Evolutionary conservation across 2,329 filamentous ascomycete genomes (phyloP).

Genomic region (Aspergillus novofumigatus): DNA sequence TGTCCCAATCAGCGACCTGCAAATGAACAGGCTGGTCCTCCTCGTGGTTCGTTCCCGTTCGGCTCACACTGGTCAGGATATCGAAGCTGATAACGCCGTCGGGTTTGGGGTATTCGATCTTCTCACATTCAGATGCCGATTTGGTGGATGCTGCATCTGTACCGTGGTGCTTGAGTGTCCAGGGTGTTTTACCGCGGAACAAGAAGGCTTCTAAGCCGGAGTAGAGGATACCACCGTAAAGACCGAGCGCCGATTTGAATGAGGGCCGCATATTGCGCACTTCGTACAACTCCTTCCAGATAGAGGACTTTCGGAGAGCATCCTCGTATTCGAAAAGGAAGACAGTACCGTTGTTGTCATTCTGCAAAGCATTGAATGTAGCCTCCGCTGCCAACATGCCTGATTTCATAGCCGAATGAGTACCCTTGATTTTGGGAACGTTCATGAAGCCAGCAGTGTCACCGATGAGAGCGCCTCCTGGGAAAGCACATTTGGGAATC

Average conservation of each 20-base stretch:
- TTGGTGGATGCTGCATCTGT: conserved; percentile 77
- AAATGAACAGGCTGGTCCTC: conserved; percentile 97
- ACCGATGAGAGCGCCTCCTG: conserved; percentile 89
- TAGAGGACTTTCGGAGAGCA: conserved; percentile 73
- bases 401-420: conserved; percentile 95
- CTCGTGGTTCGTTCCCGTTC: conserved; percentile 96
- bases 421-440: conserved; percentile 97
- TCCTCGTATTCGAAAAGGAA: conserved; percentile 96
- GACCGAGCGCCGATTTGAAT: conserved; percentile 80
- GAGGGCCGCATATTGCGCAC: conserved; percentile 97
- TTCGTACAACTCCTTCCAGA: conserved; percentile 92
- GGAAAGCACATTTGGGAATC: conserved; percentile 94
- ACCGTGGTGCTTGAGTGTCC: conserved; percentile 83
- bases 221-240: conserved; percentile 88
- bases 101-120: conserved; percentile 96
- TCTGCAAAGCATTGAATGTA: conserved; percentile 69
- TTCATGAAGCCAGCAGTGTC: conserved; percentile 97
- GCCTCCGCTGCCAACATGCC: conserved; percentile 96
- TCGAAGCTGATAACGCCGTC: conserved; percentile 95
- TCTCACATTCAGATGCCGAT: conserved; percentile 69
- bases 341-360: conserved; percentile 60
- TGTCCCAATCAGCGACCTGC: conserved; percentile 92
- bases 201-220: conserved; percentile 89
- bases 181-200: conserved; percentile 78
- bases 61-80: conserved; percentile 88